Percentiles rank a stretch among this genome's conserved stretches.
These are phyloP conservation scores for Penicillium hordei DNA, from an alignment of 2,329 filamentous ascomycete genomes.

Conservation along the genomic window DNA sequence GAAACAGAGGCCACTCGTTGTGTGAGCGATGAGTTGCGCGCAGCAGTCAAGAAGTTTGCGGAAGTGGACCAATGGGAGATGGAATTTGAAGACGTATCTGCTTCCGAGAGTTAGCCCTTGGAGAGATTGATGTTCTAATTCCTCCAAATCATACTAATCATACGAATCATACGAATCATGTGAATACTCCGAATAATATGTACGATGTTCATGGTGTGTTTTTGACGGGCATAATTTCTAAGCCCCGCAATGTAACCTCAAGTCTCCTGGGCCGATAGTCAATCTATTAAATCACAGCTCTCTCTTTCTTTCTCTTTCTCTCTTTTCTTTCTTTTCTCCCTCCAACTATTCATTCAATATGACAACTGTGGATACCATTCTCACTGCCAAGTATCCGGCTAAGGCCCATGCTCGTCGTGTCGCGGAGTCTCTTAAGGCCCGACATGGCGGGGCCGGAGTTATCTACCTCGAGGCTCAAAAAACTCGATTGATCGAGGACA, in stretches of 20 bases:
- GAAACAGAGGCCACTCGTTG: conserved; percentile 18
- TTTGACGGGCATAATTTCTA: conserved; percentile 4
- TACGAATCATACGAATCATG: no score
- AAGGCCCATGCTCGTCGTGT: conserved; percentile 84
- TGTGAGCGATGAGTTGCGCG: conserved; percentile 39
- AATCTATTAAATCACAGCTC: background rate
- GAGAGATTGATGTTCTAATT: background rate
- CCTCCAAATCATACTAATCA: background rate
- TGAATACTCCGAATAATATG: background rate
- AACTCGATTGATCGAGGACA: conserved; percentile 81
- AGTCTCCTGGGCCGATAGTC: background rate
- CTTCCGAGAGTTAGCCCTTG: conserved; percentile 25
- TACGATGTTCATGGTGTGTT: background rate
- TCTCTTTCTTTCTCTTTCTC: background rate
- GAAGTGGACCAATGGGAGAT: conserved; percentile 46
- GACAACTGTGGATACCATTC: conserved; percentile 40
- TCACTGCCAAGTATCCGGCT: conserved; percentile 69
- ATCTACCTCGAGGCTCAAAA: conserved; percentile 87
- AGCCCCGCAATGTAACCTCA: conserved; percentile 26
- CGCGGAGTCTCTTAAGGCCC: conserved; percentile 69
- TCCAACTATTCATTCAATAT: conserved; percentile 20
- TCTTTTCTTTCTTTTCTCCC: background rate
- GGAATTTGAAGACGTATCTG: conserved; percentile 45
- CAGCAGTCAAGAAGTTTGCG: conserved; percentile 41
- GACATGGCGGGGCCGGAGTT: conserved; percentile 65